Percentiles rank a stretch among this genome's conserved stretches.
phyloP scores from a whole-genome alignment of 495 filamentous ascomycete genomes.

The Penicillium lagena region DNA sequence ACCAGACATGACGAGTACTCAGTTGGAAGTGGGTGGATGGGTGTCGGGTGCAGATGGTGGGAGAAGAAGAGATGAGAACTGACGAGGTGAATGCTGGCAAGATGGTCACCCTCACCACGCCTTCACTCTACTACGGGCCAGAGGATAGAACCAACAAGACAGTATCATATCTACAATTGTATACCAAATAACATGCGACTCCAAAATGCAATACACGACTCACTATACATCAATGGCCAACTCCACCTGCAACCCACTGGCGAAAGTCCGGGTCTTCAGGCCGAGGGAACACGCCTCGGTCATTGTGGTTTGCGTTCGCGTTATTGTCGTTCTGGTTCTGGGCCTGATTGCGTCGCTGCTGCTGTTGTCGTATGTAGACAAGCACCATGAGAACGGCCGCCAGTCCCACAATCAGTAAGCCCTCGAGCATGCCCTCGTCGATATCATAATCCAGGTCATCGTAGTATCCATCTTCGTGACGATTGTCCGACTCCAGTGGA shows the following conservation, averaged over 20 bases:
- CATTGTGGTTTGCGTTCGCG: conserved; percentile 34
- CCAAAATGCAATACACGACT: conserved; percentile 14
- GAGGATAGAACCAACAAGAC: too few species aligned
- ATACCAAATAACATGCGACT: conserved; percentile 1
- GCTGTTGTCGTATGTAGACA: conserved; percentile 76
- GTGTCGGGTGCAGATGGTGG: background rate
- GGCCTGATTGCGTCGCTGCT: conserved; percentile 48
- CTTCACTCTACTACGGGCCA: too few species aligned
- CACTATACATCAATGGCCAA: conserved; percentile 54
- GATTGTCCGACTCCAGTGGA: conserved; percentile 46
- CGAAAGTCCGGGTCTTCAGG: conserved; percentile 65
- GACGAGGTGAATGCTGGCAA: background rate
- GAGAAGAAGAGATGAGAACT: background rate
- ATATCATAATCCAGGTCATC: conserved; percentile 56
- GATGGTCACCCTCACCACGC: too few species aligned
- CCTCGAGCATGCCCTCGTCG: conserved; percentile 76
- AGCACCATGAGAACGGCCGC: conserved; percentile 68
- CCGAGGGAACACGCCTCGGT: conserved; percentile 65
- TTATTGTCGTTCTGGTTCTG: conserved; percentile 34
- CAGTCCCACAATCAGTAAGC: conserved; percentile 72
- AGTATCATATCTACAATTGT: too few species aligned
- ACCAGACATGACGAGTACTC: conserved; percentile 13
- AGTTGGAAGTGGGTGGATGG: too few species aligned
- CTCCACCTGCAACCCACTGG: conserved; percentile 69
- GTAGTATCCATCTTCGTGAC: conserved; percentile 57